Evolutionary conservation across 345 rosid species (phyloP).

Genomic region (Camelina hispida): DNA sequence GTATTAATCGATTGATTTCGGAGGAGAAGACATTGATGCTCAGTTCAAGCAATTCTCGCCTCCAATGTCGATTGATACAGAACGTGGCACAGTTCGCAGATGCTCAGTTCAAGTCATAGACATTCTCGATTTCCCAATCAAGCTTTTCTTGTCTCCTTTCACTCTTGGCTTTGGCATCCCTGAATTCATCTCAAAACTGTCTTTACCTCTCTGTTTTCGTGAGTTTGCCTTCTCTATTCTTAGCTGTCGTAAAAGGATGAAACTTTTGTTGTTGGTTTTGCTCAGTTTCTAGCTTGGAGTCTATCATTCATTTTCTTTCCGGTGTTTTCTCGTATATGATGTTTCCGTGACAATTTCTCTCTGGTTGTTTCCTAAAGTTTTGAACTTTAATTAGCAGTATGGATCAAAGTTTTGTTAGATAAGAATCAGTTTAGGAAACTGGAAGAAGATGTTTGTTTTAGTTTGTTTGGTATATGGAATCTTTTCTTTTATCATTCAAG

Average conservation of each 20-base stretch:
- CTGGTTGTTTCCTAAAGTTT: neutral
- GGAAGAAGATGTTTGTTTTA: neutral
- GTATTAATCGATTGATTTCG: too few species aligned
- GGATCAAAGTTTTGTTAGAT: neutral
- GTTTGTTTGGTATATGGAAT: neutral
- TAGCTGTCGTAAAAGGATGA: neutral
- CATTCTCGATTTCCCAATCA: slow-evolving; percentile 76
- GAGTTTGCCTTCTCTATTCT: slow-evolving; percentile 36
- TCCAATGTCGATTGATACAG: slow-evolving; percentile 66
- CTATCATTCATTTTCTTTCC: neutral
- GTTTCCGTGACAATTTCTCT: neutral
- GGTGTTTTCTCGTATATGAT: neutral
- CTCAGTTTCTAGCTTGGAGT: neutral
- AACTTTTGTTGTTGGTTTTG: slow-evolving; percentile 11
- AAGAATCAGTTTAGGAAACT: slow-evolving; percentile 12
- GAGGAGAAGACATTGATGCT: too few species aligned
- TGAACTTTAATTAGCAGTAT: slow-evolving; percentile 1
- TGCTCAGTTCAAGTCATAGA: slow-evolving; percentile 62
- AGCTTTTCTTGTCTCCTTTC: slow-evolving; percentile 77
- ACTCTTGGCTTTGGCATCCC: slow-evolving; percentile 93
- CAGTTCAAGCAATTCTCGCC: too few species aligned
- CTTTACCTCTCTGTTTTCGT: slow-evolving; percentile 77
- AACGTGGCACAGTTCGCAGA: slow-evolving; percentile 64
- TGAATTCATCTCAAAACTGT: slow-evolving; percentile 74
- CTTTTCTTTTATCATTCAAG: neutral